Conservation (phyloP, 257 asterid genomes). For the Gardenia jasminoides region DNA sequence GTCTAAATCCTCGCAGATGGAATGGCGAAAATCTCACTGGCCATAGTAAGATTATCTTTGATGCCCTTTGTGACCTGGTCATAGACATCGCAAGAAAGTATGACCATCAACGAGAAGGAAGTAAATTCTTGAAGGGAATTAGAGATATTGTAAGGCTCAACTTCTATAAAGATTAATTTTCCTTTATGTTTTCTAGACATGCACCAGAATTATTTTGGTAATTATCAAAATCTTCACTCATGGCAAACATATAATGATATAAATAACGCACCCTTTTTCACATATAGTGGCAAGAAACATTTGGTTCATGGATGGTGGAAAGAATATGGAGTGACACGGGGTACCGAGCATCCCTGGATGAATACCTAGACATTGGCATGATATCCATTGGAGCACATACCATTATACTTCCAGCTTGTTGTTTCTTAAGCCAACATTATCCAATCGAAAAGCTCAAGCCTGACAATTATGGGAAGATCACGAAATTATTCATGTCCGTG, state of each 20-base stretch:
- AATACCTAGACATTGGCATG: constrained; percentile 46
- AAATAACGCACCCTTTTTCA: neutral
- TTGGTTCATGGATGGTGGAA: constrained; percentile 65
- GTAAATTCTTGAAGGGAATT: constrained; percentile 18
- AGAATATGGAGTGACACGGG: constrained; percentile 49
- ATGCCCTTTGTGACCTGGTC: constrained; percentile 51
- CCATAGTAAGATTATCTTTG: constrained; percentile 53
- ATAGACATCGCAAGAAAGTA: constrained; percentile 23
- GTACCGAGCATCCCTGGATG: constrained; percentile 37
- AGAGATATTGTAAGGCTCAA: constrained; percentile 41
- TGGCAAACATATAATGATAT: neutral
- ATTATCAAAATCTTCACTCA: neutral
- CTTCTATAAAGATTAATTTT: neutral
- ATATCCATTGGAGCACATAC: constrained; percentile 45
- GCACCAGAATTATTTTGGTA: neutral
- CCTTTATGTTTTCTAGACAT: too few relatives aligned
- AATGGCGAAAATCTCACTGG: constrained; percentile 46
- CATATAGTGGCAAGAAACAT: constrained; percentile 57
- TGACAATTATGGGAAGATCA: constrained; percentile 28
- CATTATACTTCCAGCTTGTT: constrained; percentile 39
- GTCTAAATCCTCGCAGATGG: constrained; percentile 42
- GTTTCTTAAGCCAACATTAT: constrained; percentile 23
- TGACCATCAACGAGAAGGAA: constrained; percentile 26
- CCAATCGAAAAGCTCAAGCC: constrained; percentile 16
- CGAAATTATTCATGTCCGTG: constrained; percentile 48